Percentiles rank a stretch among this genome's conserved stretches.
phyloP scores from a whole-genome alignment of 352 stramenopile genomes.

The Plasmopara halstedii region DNA sequence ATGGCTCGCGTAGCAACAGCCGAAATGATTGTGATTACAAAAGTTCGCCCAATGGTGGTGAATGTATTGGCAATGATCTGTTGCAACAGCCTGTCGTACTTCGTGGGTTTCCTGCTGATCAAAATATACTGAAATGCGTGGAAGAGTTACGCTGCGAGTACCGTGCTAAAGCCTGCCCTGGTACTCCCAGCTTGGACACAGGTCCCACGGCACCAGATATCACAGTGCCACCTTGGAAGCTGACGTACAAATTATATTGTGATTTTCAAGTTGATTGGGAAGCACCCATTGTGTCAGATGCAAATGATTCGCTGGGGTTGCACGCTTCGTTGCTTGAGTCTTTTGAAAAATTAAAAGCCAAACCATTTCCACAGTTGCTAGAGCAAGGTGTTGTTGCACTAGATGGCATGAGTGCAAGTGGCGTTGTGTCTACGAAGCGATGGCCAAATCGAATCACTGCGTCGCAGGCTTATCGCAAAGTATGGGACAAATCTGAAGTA shows the following conservation, averaged over 20 bases:
- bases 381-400: conserved; percentile 17
- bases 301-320: not conserved
- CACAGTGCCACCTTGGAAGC: conserved; percentile 57
- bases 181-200: not conserved
- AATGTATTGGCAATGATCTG: conserved; percentile 3
- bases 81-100: conserved; percentile 20
- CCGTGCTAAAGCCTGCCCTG: not conserved
- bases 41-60: conserved; percentile 4
- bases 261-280: conserved; percentile 64
- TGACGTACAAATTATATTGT: conserved; percentile 63
- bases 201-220: conserved; percentile 4
- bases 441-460: conserved; percentile 19
- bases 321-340: conserved; percentile 3
- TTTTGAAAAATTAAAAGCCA: conserved; percentile 12
- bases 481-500: conserved; percentile 7
- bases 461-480: conserved; percentile 5
- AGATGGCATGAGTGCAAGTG: conserved; percentile 12
- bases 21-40: conserved; percentile 23
- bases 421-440: conserved; percentile 8
- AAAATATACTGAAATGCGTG: conserved; percentile 75
- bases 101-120: conserved; percentile 46
- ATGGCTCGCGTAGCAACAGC: conserved; percentile 8
- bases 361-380: conserved; percentile 8
- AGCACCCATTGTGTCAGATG: conserved; percentile 4
- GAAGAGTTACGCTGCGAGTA: conserved; percentile 35